Evolutionary conservation across 257 asterid species (phyloP).

Genomic region (Echites panduratus): DNA sequence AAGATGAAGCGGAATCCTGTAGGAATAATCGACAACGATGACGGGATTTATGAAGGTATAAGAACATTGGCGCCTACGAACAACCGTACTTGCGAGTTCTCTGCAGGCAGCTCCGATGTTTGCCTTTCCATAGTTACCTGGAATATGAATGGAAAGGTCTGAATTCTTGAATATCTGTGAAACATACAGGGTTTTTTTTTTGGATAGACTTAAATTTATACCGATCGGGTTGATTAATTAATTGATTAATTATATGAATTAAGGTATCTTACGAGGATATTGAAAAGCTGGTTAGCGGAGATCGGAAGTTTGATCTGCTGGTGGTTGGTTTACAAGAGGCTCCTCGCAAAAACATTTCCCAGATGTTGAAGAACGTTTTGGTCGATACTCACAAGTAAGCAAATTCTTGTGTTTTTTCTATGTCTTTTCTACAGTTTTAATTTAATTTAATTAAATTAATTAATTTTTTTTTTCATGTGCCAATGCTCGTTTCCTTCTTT

Average conservation of each 20-base stretch:
- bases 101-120: conserved; percentile 35
- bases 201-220: too few relatives aligned
- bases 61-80: conserved; percentile 33
- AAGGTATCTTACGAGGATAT: conserved; percentile 50
- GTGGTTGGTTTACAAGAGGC: conserved; percentile 75
- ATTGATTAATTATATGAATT: too few relatives aligned
- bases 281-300: conserved; percentile 40
- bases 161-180: too few relatives aligned
- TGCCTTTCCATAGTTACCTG: conserved; percentile 63
- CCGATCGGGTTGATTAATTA: too few relatives aligned
- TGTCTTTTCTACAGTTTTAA: too few relatives aligned
- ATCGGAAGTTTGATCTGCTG: conserved; percentile 45
- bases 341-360: conserved; percentile 37
- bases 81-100: conserved; percentile 34
- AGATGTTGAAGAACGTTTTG: conserved; percentile 37
- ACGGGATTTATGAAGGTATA: conserved; percentile 54
- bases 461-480: too few relatives aligned
- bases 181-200: too few relatives aligned
- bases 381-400: conserved; percentile 46
- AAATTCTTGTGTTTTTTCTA: neutral
- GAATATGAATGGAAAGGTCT: conserved; percentile 71
- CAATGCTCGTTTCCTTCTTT: too few relatives aligned
- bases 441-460: too few relatives aligned
- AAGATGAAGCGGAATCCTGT: conserved; percentile 21
- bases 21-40: conserved; percentile 25